These are phyloP conservation scores for Penicillium sp. DNA, from an alignment of 2,329 filamentous ascomycete genomes.

Conservation along the genomic window DNA sequence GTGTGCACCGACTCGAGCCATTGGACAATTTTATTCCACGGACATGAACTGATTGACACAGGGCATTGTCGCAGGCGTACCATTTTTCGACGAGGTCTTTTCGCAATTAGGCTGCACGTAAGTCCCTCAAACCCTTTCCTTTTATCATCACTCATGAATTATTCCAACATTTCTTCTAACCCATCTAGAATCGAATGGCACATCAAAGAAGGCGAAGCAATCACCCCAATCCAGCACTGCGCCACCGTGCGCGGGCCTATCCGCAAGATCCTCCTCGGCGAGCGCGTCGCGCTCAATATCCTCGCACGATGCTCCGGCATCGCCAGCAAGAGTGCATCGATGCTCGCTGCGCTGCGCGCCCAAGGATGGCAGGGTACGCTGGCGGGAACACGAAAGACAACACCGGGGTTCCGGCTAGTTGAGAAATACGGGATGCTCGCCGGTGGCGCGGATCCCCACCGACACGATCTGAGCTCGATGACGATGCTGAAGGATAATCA, in stretches of 20 bases:
- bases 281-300: constrained; percentile 88
- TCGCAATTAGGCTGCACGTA: constrained; percentile 78
- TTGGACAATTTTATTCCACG: not conserved
- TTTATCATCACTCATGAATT: not conserved
- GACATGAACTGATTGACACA: constrained; percentile 25
- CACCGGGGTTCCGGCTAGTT: constrained; percentile 88
- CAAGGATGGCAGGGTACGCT: constrained; percentile 77
- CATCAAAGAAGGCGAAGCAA: constrained; percentile 67
- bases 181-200: constrained; percentile 74
- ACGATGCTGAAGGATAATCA: constrained; percentile 99
- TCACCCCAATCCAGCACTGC: constrained; percentile 64
- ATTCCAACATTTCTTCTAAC: not conserved
- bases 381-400: constrained; percentile 96
- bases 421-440: constrained; percentile 98
- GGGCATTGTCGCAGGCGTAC: constrained; percentile 85
- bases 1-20: constrained; percentile 33
- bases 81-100: constrained; percentile 96
- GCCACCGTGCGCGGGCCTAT: constrained; percentile 86
- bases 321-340: constrained; percentile 60
- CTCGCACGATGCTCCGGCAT: constrained; percentile 89
- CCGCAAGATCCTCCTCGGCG: constrained; percentile 80
- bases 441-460: constrained; percentile 85
- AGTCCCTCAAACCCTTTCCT: constrained; percentile 28
- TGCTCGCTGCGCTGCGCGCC: constrained; percentile 54
- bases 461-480: constrained; percentile 90